These are phyloP conservation scores for Trematosphaeria pertusa DNA, from an alignment of 2,329 filamentous ascomycete genomes.

Conservation along the genomic window DNA sequence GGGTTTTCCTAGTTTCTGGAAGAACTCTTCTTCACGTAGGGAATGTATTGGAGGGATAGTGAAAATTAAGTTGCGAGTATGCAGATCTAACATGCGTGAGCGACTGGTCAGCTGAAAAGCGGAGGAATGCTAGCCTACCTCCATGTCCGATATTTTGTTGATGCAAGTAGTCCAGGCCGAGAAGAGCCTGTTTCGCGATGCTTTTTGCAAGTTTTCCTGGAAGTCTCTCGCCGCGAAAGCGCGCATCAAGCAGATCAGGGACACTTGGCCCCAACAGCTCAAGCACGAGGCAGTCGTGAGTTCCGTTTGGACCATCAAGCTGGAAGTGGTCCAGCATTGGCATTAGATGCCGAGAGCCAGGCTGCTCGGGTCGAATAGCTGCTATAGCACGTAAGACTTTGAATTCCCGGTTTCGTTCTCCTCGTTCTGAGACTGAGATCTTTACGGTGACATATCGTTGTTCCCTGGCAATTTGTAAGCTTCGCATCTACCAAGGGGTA, in stretches of 20 bases:
- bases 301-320: conserved; percentile 53
- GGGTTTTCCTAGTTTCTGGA: conserved; percentile 23
- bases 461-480: conserved; percentile 13
- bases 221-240: conserved; percentile 45
- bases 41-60: conserved; percentile 22
- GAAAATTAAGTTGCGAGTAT: conserved; percentile 35
- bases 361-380: conserved; percentile 10
- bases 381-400: conserved; percentile 20
- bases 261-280: conserved; percentile 52
- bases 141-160: conserved; percentile 31
- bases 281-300: conserved; percentile 54
- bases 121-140: conserved; percentile 25
- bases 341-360: conserved; percentile 39
- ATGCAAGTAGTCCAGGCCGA: conserved; percentile 28
- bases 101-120: background rate
- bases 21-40: conserved; percentile 24
- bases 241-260: conserved; percentile 42
- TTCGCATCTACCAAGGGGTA: background rate
- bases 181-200: conserved; percentile 35
- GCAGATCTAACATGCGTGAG: conserved; percentile 30
- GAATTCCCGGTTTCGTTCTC: conserved; percentile 18
- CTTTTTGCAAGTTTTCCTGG: conserved; percentile 47
- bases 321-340: conserved; percentile 48
- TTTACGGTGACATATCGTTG: conserved; percentile 33
- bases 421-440: conserved; percentile 19